Evolutionary conservation across 1,139 yeast genomes (phyloP), one percentile per base, ranked within the genome.

Genomic region (Taiozyma sp.): DNA sequence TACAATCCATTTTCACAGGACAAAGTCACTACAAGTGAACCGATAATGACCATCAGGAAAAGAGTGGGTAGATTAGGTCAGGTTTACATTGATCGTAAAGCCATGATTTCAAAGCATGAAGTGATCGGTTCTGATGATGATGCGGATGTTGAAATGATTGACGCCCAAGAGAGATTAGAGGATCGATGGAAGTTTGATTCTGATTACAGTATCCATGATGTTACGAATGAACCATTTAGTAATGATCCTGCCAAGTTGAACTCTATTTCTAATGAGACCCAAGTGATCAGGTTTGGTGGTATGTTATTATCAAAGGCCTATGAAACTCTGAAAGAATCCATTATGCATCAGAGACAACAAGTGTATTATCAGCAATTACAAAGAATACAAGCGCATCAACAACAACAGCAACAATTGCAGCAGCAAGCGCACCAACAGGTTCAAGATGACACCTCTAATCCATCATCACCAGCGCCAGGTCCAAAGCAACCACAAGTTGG

Each of bases 221-320:
- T 70, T 54, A 75, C 75, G 39, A 71, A 70, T 53, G 74, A 74
- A 48, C 85, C 85, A 48, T 78, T 85, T 56, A 77, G 85, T 54
- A 70, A 74, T 50, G 84, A 79, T 54, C 87, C 87, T 2, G 77
- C 91, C 0, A 76, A 80, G 52, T 74, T 90, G 60, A 91, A 90
- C 62, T 86, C 88, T 56, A 88, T 90, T 47, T 81, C 91, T 22
- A 87, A 85, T 51, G 95, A 85, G 50, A 90, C 97, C 0, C 97
- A 90, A 68, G 83, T 88, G 0, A 88, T 91, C 39, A 75, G 97
- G 55, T 90, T 91, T 68, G 97, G 97, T 7, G 83, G 96, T 5
- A 89, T 90, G 97, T 70, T 91, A 43, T 74, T 90, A 46, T 83
- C 95, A 6, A 91, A 91, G 67, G 85, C 97, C 0, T 88, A 87